phyloP scores from a whole-genome alignment of 164 flowering plant genomes.

The Hamamelis virginiana region DNA sequence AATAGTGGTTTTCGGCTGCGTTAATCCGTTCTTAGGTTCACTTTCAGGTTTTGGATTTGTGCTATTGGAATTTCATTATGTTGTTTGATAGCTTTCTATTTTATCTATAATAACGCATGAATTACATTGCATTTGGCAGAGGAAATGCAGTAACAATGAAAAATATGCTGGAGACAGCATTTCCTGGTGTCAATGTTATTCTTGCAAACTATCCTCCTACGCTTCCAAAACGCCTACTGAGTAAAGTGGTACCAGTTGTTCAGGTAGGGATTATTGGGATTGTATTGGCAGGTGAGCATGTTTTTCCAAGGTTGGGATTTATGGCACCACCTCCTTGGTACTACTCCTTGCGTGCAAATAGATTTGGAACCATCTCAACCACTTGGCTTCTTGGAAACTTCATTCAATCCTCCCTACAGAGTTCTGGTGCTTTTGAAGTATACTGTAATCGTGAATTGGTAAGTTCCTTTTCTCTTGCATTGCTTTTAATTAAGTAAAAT shows the following conservation, averaged over 20 bases:
- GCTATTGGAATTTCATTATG: background rate
- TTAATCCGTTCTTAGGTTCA: too few species aligned
- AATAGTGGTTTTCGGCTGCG: too few species aligned
- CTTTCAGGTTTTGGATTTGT: too few species aligned
- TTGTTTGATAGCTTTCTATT: background rate
- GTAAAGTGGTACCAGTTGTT: conserved; percentile 70
- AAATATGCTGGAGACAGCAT: conserved; percentile 72
- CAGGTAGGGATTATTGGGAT: conserved; percentile 72
- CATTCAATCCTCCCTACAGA: conserved; percentile 77
- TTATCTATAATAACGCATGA: background rate
- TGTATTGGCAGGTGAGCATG: conserved; percentile 79
- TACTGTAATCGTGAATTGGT: conserved; percentile 70
- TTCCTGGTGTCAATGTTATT: conserved; percentile 73
- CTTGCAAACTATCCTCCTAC: conserved; percentile 84
- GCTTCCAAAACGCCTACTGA: conserved; percentile 75
- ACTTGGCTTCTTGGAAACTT: conserved; percentile 90
- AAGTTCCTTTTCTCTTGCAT: conserved; percentile 6
- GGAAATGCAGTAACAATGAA: conserved; percentile 81
- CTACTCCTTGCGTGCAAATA: conserved; percentile 72
- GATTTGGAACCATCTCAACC: conserved; percentile 81
- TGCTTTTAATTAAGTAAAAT: background rate
- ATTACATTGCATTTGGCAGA: conserved; percentile 39
- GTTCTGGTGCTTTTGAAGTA: conserved; percentile 96
- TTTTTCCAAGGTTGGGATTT: conserved; percentile 80
- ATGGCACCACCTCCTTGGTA: conserved; percentile 82